Evolutionary conservation across 129 eudicot species (phyloP).

Genomic region (Flaveria robusta): DNA sequence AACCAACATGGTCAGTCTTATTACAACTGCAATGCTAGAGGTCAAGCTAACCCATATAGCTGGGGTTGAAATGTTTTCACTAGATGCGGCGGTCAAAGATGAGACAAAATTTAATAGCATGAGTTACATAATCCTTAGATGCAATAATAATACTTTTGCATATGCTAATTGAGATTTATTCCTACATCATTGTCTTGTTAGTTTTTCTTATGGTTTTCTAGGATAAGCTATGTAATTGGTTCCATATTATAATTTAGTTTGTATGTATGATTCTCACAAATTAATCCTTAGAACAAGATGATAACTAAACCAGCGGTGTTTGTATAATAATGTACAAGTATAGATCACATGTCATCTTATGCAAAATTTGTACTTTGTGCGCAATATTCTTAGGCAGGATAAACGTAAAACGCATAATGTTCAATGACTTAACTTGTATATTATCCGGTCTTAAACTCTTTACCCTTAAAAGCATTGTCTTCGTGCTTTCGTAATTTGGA

Average conservation of each 20-base stretch:
- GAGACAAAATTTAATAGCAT: not conserved
- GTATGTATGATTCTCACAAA: not conserved
- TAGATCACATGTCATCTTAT: no score
- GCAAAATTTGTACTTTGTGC: no score
- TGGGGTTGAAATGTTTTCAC: conserved; percentile 53
- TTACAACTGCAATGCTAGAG: conserved; percentile 40
- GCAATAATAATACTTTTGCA: not conserved
- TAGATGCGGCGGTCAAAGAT: conserved; percentile 41
- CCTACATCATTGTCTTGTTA: conserved; percentile 1
- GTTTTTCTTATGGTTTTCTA: not conserved
- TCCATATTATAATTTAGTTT: not conserved
- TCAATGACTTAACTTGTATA: no score
- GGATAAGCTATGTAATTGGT: not conserved
- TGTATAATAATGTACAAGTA: no score
- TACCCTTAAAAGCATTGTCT: no score
- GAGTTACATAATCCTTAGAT: not conserved
- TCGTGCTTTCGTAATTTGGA: no score
- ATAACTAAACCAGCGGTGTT: no score
- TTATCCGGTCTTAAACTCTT: no score
- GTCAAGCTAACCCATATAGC: conserved; percentile 45
- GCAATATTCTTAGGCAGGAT: no score
- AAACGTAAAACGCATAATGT: no score
- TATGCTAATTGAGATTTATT: not conserved
- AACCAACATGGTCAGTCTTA: conserved; percentile 51
- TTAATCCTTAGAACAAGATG: not conserved